These are phyloP conservation scores for Termitomyces sp. DNA, from an alignment of 768 basidiomycete species.

Conservation along the genomic window DNA sequence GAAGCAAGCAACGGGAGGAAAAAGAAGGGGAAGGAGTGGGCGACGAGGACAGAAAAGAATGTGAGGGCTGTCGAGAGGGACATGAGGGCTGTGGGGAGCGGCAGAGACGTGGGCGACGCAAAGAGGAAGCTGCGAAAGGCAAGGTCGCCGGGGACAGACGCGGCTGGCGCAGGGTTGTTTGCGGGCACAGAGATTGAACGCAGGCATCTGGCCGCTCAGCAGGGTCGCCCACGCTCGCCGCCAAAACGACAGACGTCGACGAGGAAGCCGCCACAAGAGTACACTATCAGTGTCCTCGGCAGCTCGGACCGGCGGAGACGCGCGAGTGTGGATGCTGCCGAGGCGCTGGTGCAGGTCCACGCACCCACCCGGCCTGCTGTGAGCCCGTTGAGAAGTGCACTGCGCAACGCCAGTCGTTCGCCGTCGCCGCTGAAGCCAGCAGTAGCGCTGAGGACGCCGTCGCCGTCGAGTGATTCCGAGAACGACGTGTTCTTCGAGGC, in stretches of 20 bases:
- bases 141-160: too few relatives aligned
- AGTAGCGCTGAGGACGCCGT: slow-evolving; percentile 44
- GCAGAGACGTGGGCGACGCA: not conserved
- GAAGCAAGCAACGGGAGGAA: not conserved
- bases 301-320: not conserved
- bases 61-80: slow-evolving; percentile 11
- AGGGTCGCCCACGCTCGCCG: too few relatives aligned
- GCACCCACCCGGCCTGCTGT: too few relatives aligned
- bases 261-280: too few relatives aligned
- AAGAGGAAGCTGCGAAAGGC: slow-evolving; percentile 5
- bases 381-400: too few relatives aligned
- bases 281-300: too few relatives aligned
- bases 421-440: too few relatives aligned
- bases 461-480: slow-evolving; percentile 49
- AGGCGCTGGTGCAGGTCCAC: too few relatives aligned
- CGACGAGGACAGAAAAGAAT: slow-evolving; percentile 20
- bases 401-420: too few relatives aligned
- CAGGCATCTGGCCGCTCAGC: not conserved
- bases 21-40: slow-evolving; percentile 15
- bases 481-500: slow-evolving; percentile 42
- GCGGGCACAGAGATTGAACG: not conserved
- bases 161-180: not conserved
- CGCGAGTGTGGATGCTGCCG: too few relatives aligned
- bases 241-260: too few relatives aligned
- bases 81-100: not conserved